Base-by-base conservation (phyloP, 345 rosid species). In the Salix caprea region DNA sequence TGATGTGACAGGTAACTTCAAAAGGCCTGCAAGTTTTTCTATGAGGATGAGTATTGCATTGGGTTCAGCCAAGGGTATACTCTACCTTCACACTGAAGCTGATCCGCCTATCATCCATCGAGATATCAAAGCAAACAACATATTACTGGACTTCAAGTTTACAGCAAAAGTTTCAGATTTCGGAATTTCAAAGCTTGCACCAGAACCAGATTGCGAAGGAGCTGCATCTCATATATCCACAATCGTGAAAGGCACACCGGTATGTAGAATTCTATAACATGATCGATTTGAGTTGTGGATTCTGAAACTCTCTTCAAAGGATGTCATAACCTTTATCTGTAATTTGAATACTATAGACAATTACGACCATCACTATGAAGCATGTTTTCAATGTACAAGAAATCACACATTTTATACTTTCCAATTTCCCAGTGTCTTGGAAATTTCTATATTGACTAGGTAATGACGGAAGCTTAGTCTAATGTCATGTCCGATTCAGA, bases 101-200 rank as follows among this genome's bases (percentile, higher is more conserved):
- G 83, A 88, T 54, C 91, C 89, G 19, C 89, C 89, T 24, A 85
- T 88, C 72, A 84, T 88, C 48, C 88, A 88, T 37, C 78, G 87
- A 65, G 87, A 88, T 70, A 85, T 88, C 56, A 88, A 88, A 75
- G 86, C 89, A 40, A 86, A 77, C 77, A 88, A 88, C 85, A 86
- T 88, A 71, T 76, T 86, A 44, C 65, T 88, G 69, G 91, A 88
- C 72, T 76, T 44, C 60, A 83, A 75, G 66, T 67, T 86, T 37
- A 86, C 77, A 71, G 82, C 89, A 72, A 88, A 88, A 83, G 91
- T 88, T 74, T 83, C 88, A 54, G 89, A 85, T 77, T 88, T 88
- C 48, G 89, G 91, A 69, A 85, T 88, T 73, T 88, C 89, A n/a
- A 85, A 80, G 79, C 88, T 86, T 42, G 87, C 84, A 46, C 83